These are phyloP conservation scores for Daldinia loculata DNA, from an alignment of 495 filamentous ascomycete genomes.

Conservation along the genomic window DNA sequence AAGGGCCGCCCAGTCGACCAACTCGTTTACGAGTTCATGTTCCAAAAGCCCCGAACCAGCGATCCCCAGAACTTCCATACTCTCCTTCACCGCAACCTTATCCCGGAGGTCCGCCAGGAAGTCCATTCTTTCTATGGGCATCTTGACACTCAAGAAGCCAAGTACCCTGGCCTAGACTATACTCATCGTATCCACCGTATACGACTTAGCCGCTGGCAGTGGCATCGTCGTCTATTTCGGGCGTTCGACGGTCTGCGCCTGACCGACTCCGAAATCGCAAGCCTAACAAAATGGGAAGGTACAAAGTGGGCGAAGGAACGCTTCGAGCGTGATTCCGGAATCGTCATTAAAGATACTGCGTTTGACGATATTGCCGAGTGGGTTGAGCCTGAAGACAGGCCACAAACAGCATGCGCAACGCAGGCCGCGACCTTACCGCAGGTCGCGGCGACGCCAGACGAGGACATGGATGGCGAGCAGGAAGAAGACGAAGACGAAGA, in stretches of 20 bases:
- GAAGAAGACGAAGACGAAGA: conserved; percentile 58
- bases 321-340: conserved; percentile 80
- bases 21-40: conserved; percentile 65
- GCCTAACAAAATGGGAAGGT: conserved; percentile 91
- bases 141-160: conserved; percentile 84
- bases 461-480: conserved; percentile 66
- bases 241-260: conserved; percentile 81
- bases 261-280: conserved; percentile 78
- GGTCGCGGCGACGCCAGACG: conserved; percentile 51
- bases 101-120: conserved; percentile 90
- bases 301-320: conserved; percentile 87
- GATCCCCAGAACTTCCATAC: conserved; percentile 63
- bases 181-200: conserved; percentile 80
- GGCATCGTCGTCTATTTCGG: conserved; percentile 82
- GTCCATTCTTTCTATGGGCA: conserved; percentile 86
- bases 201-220: conserved; percentile 80
- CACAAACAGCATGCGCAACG: conserved; percentile 48
- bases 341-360: conserved; percentile 80
- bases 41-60: conserved; percentile 58
- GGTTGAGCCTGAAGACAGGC: conserved; percentile 58
- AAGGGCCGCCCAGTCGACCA: conserved; percentile 61
- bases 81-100: conserved; percentile 68
- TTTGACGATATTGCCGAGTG: conserved; percentile 68
- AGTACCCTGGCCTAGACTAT: conserved; percentile 93
- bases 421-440: conserved; percentile 46